phyloP scores from a whole-genome alignment of 2,329 filamentous ascomycete genomes.

The Pseudodiploospora longispora region DNA sequence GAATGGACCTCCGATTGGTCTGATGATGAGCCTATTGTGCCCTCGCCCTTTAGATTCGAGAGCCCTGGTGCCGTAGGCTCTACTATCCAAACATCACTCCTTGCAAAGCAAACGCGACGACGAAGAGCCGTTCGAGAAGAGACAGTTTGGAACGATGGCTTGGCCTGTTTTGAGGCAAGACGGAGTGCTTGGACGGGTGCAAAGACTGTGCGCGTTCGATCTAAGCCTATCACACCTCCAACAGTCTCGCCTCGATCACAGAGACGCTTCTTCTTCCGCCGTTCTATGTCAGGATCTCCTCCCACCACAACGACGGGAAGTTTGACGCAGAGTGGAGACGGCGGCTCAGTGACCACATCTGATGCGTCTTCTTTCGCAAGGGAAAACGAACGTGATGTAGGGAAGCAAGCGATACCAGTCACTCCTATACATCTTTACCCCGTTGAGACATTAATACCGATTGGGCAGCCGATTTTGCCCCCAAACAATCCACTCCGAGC shows the following conservation, averaged over 20 bases:
- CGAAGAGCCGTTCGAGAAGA: slow-evolving; percentile 54
- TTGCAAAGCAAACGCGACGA: slow-evolving; percentile 46
- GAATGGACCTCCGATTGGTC: slow-evolving; percentile 53
- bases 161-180: slow-evolving; percentile 70
- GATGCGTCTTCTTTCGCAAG: slow-evolving; percentile 35
- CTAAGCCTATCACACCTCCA: slow-evolving; percentile 33
- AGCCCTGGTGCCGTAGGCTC: slow-evolving; percentile 38
- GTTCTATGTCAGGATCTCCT: slow-evolving; percentile 35
- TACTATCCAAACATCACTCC: slow-evolving; percentile 31
- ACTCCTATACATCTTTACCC: slow-evolving; percentile 23
- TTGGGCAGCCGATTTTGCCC: slow-evolving; percentile 66
- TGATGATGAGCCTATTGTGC: slow-evolving; percentile 34
- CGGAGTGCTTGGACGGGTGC: slow-evolving; percentile 84
- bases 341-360: slow-evolving; percentile 30
- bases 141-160: slow-evolving; percentile 69
- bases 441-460: slow-evolving; percentile 58
- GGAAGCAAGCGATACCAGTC: slow-evolving; percentile 25
- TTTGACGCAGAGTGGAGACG: slow-evolving; percentile 12
- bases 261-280: slow-evolving; percentile 43
- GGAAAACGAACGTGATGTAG: slow-evolving; percentile 25
- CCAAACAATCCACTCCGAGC: slow-evolving; percentile 67
- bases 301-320: slow-evolving; percentile 17
- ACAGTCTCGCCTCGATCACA: slow-evolving; percentile 38
- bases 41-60: slow-evolving; percentile 44
- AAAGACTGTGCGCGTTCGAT: slow-evolving; percentile 46